Conservation (phyloP, 768 basidiomycete genomes). For the Trametes cubensis region DNA sequence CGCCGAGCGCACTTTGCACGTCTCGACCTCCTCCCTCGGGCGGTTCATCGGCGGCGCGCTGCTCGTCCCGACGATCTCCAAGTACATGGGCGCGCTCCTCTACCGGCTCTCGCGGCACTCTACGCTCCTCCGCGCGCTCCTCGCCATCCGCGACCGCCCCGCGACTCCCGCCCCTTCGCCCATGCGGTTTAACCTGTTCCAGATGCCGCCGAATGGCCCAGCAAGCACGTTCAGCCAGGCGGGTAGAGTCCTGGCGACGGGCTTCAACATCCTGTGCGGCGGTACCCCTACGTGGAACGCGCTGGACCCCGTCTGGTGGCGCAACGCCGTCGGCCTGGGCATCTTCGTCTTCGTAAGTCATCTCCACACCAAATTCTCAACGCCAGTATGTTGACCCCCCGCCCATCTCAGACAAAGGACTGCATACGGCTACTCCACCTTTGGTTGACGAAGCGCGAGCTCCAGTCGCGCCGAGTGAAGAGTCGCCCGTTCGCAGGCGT, state of each 20-base stretch:
- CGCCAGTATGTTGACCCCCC: background rate
- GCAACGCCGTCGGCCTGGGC: conserved; percentile 69
- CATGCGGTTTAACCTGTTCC: conserved; percentile 5
- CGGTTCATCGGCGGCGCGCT: conserved; percentile 71
- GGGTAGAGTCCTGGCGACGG: conserved; percentile 37
- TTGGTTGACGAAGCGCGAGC: conserved; percentile 70
- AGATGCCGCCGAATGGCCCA: conserved; percentile 3
- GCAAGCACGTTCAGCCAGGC: conserved; percentile 31
- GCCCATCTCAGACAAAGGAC: conserved; percentile 59
- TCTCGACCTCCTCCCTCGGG: conserved; percentile 62
- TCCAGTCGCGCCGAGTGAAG: conserved; percentile 68
- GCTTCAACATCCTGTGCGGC: conserved; percentile 52
- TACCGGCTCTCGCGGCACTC: conserved; percentile 54
- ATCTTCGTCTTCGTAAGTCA: conserved; percentile 63
- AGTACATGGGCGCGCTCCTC: conserved; percentile 63
- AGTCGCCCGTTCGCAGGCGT: conserved; percentile 73
- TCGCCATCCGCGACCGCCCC: conserved; percentile 31
- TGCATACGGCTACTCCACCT: conserved; percentile 67
- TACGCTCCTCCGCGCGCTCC: conserved; percentile 36
- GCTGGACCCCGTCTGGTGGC: conserved; percentile 80
- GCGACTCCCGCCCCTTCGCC: conserved; percentile 6
- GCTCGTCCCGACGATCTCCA: conserved; percentile 67
- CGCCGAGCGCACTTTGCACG: conserved; percentile 60
- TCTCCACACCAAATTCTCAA: background rate
- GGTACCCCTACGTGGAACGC: conserved; percentile 66